These are phyloP conservation scores for Nephelium lappaceum DNA, from an alignment of 345 rosid genomes.

Conservation along the genomic window DNA sequence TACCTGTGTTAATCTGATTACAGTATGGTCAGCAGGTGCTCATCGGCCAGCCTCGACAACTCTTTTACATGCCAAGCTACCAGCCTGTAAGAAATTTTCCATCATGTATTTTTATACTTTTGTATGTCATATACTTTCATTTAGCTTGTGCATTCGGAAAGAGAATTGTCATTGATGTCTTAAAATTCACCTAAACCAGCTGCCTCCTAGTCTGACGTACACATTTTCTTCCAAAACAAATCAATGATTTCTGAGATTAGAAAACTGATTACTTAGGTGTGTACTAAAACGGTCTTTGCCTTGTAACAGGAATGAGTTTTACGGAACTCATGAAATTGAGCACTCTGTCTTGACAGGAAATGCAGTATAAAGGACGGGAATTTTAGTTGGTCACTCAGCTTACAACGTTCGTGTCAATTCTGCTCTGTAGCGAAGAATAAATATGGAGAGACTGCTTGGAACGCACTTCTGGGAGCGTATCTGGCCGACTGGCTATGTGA, in stretches of 20 bases:
- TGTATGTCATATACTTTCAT: neutral
- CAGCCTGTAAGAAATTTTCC: slow-evolving; percentile 60
- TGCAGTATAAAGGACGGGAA: slow-evolving; percentile 70
- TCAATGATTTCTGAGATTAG: neutral
- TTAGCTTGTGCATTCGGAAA: neutral
- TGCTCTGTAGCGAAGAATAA: slow-evolving; percentile 26
- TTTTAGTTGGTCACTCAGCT: slow-evolving; percentile 29
- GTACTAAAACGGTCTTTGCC: neutral
- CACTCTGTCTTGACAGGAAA: slow-evolving; percentile 48
- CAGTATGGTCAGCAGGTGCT: slow-evolving; percentile 76
- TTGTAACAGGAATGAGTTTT: neutral
- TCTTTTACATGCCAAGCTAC: slow-evolving; percentile 63
- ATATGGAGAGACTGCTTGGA: slow-evolving; percentile 20
- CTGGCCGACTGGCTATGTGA: neutral
- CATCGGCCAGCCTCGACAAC: slow-evolving; percentile 62
- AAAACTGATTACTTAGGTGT: neutral
- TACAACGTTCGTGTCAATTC: slow-evolving; percentile 25
- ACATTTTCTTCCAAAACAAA: neutral
- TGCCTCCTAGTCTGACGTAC: neutral
- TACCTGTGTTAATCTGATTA: slow-evolving; percentile 26
- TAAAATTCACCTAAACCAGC: neutral
- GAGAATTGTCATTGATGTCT: neutral
- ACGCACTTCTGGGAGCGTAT: slow-evolving; percentile 14
- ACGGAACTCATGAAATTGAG: neutral
- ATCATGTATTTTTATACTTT: neutral